These are phyloP conservation scores for Daldinia vernicosa DNA, from an alignment of 495 filamentous ascomycete species.

Conservation along the genomic window DNA sequence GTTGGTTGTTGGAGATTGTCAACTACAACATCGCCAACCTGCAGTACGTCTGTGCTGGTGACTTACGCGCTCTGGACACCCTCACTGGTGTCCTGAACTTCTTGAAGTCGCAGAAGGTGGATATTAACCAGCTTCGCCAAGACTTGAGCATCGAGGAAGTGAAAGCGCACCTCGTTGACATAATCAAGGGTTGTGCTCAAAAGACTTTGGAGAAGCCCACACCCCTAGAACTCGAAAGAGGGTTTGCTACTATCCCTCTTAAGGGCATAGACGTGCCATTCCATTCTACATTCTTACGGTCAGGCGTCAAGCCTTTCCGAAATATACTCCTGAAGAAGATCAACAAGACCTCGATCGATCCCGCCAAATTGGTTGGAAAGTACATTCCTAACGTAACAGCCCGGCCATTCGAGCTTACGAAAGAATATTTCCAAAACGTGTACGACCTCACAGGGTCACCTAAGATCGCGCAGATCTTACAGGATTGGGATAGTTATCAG, in stretches of 20 bases:
- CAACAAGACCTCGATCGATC: conserved; percentile 97
- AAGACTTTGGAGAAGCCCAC: conserved; percentile 86
- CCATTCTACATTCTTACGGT: conserved; percentile 97
- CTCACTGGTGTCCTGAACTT: conserved; percentile 92
- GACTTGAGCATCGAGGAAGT: conserved; percentile 78
- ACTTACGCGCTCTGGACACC: conserved; percentile 93
- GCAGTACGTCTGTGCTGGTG: conserved; percentile 98
- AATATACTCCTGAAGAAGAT: conserved; percentile 99
- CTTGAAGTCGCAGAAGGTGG: conserved; percentile 93
- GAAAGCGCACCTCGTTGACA: conserved; percentile 82
- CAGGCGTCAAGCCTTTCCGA: conserved; percentile 97
- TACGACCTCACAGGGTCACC: conserved; percentile 93
- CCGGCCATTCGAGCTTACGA: conserved; percentile 90
- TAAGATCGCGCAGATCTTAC: conserved; percentile 86
- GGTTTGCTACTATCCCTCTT: conserved; percentile 96
- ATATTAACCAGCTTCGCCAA: conserved; percentile 90
- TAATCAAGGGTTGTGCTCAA: conserved; percentile 84
- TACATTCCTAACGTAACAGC: conserved; percentile 99
- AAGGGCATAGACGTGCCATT: conserved; percentile 98
- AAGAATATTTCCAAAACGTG: conserved; percentile 99
- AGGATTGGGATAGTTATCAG: conserved; percentile 79
- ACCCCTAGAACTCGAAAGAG: conserved; percentile 87
- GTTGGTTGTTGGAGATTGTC: conserved; percentile 97
- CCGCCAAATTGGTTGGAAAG: conserved; percentile 94
- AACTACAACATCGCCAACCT: conserved; percentile 98